phyloP scores from a whole-genome alignment of 2,329 filamentous ascomycete genomes.

The Amesomyces nigricolor region DNA sequence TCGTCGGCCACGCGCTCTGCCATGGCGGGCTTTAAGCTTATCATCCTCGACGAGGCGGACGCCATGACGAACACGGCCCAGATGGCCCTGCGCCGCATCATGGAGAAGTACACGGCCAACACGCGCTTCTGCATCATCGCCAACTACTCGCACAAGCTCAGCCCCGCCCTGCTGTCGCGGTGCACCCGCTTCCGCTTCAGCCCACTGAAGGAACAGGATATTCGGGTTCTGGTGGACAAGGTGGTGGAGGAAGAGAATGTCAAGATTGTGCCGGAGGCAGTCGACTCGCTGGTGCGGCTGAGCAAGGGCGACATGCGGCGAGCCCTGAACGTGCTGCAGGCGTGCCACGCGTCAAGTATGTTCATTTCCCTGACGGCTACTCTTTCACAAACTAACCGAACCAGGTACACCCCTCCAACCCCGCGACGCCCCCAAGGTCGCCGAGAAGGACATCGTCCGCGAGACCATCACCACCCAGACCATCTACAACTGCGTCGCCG shows the following conservation, averaged over 20 bases:
- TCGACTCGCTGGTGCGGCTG: slow-evolving; percentile 75
- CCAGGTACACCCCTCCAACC: slow-evolving; percentile 62
- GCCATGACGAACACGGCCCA: slow-evolving; percentile 99
- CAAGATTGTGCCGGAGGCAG: slow-evolving; percentile 73
- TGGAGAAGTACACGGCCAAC: slow-evolving; percentile 99
- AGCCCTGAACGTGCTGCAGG: slow-evolving; percentile 90
- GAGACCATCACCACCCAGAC: slow-evolving; percentile 82
- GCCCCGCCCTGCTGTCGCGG: slow-evolving; percentile 81
- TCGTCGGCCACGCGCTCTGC: slow-evolving; percentile 32
- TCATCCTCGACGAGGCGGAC: slow-evolving; percentile 97
- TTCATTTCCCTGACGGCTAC: slow-evolving; percentile 3
- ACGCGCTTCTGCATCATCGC: slow-evolving; percentile 97
- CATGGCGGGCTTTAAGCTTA: slow-evolving; percentile 83
- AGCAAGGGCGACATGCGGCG: slow-evolving; percentile 96
- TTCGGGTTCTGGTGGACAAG: slow-evolving; percentile 76
- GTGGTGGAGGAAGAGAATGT: slow-evolving; percentile 85
- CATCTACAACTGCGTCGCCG: slow-evolving; percentile 96
- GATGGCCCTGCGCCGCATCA: slow-evolving; percentile 93
- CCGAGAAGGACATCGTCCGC: slow-evolving; percentile 61
- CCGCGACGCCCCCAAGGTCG: slow-evolving; percentile 53
- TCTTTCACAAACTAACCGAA: slow-evolving; percentile 9
- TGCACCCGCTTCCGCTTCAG: slow-evolving; percentile 96
- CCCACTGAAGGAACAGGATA: slow-evolving; percentile 83
- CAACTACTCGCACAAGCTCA: slow-evolving; percentile 98
- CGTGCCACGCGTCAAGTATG: slow-evolving; percentile 88